Conservation (phyloP, 768 basidiomycete genomes). For the Mycena amicta region DNA sequence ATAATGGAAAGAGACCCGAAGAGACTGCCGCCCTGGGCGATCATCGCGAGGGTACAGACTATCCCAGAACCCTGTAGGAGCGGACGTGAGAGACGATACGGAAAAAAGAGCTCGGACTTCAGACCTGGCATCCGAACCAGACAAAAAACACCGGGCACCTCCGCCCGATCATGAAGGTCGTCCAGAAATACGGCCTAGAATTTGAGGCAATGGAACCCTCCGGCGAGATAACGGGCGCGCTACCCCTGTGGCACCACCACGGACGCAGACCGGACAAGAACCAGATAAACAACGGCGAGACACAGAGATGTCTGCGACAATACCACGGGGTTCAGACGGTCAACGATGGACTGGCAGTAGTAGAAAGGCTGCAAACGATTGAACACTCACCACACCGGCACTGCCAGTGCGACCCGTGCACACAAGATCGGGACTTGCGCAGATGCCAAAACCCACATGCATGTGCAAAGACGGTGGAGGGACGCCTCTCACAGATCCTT, state of each 20-base stretch:
- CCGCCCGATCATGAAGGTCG: neutral
- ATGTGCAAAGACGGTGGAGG: neutral
- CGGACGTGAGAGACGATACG: constrained; percentile 3
- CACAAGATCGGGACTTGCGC: neutral
- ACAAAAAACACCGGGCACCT: neutral
- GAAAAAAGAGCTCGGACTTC: constrained; percentile 25
- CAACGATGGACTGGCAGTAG: neutral
- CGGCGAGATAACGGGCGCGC: neutral
- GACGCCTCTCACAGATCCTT: neutral
- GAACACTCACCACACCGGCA: neutral
- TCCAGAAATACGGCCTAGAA: neutral
- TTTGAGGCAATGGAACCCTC: neutral
- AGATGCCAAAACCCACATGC: constrained; percentile 5
- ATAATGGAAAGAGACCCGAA: constrained; percentile 22
- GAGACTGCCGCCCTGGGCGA: constrained; percentile 31
- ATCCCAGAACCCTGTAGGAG: neutral
- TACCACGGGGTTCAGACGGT: neutral
- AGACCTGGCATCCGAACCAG: constrained; percentile 26
- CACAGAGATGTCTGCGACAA: neutral
- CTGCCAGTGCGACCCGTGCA: neutral
- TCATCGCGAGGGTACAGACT: constrained; percentile 29
- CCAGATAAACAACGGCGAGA: neutral
- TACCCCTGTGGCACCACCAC: constrained; percentile 5
- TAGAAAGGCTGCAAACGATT: neutral
- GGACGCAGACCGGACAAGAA: neutral